Conservation (phyloP, 495 filamentous ascomycete genomes). For the Podospora pseudoanserina region DNA sequence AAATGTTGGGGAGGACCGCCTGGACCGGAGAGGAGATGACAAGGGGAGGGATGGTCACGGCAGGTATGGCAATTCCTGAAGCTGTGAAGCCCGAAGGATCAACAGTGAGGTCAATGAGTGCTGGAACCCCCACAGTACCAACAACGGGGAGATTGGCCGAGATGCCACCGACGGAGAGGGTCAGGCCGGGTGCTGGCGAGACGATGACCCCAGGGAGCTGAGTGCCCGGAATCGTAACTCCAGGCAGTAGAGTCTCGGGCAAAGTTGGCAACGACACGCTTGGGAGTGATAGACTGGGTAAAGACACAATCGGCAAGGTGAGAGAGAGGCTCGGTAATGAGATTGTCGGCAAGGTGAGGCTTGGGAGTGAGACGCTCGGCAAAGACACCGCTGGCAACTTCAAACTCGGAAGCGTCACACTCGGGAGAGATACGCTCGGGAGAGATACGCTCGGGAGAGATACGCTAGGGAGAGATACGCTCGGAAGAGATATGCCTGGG, state of each 20-base stretch:
- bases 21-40: background rate
- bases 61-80: background rate
- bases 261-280: background rate
- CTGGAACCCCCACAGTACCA: background rate
- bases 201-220: background rate
- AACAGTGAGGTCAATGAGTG: background rate
- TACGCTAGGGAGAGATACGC: background rate
- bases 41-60: background rate
- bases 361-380: background rate
- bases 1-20: slow-evolving; percentile 3
- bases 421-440: background rate
- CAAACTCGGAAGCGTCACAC: background rate
- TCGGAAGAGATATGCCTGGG: background rate
- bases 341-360: background rate
- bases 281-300: background rate
- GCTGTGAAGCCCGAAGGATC: background rate
- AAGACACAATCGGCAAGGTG: background rate
- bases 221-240: background rate
- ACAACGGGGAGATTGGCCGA: background rate
- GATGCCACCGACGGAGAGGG: background rate
- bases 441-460: background rate
- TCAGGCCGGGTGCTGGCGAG: background rate
- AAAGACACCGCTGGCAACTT: background rate
- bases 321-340: background rate
- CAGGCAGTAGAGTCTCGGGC: background rate